phyloP scores from a whole-genome alignment of 1,139 yeast species.

The Magnusiomyces clavatus region DNA sequence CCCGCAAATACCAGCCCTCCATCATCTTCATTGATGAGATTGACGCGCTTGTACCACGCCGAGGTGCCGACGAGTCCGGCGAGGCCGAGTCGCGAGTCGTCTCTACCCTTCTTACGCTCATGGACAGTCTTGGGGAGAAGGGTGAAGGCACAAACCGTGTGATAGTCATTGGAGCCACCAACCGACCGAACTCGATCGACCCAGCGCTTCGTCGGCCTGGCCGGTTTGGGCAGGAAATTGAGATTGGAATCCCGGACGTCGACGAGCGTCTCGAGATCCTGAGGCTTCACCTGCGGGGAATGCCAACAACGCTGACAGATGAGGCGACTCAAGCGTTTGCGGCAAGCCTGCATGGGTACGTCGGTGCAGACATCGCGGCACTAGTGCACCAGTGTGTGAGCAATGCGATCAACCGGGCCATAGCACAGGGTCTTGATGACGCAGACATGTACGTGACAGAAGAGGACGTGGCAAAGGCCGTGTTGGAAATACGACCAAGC shows the following conservation, averaged over 20 bases:
- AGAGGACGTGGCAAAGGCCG: constrained; percentile 57
- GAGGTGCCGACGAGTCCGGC: constrained; percentile 80
- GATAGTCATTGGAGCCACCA: constrained; percentile 82
- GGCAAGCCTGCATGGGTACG: constrained; percentile 80
- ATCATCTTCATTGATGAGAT: constrained; percentile 86
- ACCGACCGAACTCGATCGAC: constrained; percentile 96
- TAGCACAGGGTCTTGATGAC: constrained; percentile 34
- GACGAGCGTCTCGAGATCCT: constrained; percentile 88
- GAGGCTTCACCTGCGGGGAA: constrained; percentile 49
- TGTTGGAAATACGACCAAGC: constrained; percentile 78
- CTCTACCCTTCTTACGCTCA: constrained; percentile 75
- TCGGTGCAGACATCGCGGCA: constrained; percentile 90
- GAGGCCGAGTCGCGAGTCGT: constrained; percentile 86
- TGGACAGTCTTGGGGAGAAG: constrained; percentile 80
- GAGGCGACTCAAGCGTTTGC: constrained; percentile 56
- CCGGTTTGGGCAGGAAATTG: constrained; percentile 98
- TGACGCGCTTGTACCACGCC: constrained; percentile 79
- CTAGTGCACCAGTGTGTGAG: constrained; percentile 82
- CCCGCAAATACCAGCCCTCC: constrained; percentile 75
- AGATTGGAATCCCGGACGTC: constrained; percentile 95
- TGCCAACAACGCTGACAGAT: constrained; percentile 53
- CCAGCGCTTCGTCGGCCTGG: constrained; percentile 98
- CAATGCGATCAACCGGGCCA: constrained; percentile 64
- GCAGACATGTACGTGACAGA: constrained; percentile 35
- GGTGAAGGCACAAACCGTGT: constrained; percentile 26